Conservation (phyloP, 805 yeast genomes). For the Sugiyamaella americana region DNA sequence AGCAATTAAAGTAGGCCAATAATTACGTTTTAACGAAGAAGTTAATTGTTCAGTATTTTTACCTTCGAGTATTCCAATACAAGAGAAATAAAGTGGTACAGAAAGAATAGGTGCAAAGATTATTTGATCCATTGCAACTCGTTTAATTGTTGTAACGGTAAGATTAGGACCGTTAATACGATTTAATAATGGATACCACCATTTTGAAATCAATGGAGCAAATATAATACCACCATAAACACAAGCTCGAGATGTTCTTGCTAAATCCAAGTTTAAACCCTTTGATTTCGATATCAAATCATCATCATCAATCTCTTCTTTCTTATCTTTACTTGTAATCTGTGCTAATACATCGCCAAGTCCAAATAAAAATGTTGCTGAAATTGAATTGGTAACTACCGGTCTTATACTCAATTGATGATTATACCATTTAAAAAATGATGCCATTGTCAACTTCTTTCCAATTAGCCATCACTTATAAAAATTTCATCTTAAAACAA, state of each 20-base stretch:
- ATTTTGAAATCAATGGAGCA: slow-evolving; percentile 66
- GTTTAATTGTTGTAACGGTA: slow-evolving; percentile 34
- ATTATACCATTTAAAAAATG: slow-evolving; percentile 24
- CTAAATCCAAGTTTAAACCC: slow-evolving; percentile 38
- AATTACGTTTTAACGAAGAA: slow-evolving; percentile 36
- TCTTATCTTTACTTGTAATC: slow-evolving; percentile 22
- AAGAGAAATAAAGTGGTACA: slow-evolving; percentile 63
- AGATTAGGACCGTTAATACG: slow-evolving; percentile 33
- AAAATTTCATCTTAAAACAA: background rate
- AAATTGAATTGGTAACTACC: slow-evolving; percentile 40
- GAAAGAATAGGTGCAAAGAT: slow-evolving; percentile 67
- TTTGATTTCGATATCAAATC: background rate
- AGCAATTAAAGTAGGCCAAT: slow-evolving; percentile 51
- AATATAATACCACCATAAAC: slow-evolving; percentile 68
- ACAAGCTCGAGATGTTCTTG: slow-evolving; percentile 57
- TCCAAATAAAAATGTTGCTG: slow-evolving; percentile 58
- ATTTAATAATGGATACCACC: slow-evolving; percentile 52
- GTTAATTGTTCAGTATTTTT: slow-evolving; percentile 37
- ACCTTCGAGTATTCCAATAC: slow-evolving; percentile 63
- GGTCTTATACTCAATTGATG: slow-evolving; percentile 32
- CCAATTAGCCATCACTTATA: background rate
- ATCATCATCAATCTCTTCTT: background rate
- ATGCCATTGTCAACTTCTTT: slow-evolving; percentile 21
- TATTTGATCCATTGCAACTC: slow-evolving; percentile 67
- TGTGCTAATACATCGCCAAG: slow-evolving; percentile 76